phyloP scores from a whole-genome alignment of 805 yeast genomes.

The Myxozyma vanderwaltii region DNA sequence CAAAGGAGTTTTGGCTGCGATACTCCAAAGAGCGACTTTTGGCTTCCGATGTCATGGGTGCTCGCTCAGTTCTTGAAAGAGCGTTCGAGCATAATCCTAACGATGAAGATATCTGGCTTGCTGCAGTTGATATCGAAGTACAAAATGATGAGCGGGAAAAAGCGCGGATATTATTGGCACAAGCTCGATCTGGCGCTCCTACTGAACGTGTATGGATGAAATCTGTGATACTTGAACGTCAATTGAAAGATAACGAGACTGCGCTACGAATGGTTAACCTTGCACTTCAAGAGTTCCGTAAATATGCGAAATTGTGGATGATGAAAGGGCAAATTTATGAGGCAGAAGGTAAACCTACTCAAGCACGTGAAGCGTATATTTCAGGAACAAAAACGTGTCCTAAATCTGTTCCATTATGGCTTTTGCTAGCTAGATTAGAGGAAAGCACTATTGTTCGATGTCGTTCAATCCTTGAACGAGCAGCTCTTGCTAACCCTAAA shows the following conservation, averaged over 20 bases:
- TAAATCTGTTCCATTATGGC: slow-evolving; percentile 55
- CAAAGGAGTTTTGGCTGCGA: slow-evolving; percentile 60
- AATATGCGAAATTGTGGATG: slow-evolving; percentile 55
- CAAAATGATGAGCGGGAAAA: slow-evolving; percentile 44
- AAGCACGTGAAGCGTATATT: slow-evolving; percentile 53
- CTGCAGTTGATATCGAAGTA: slow-evolving; percentile 66
- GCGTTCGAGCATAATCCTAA: slow-evolving; percentile 51
- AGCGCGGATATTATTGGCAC: slow-evolving; percentile 46
- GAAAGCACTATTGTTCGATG: slow-evolving; percentile 57
- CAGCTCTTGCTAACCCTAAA: slow-evolving; percentile 54
- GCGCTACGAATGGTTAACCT: slow-evolving; percentile 50
- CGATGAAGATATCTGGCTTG: slow-evolving; percentile 65
- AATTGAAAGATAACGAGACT: slow-evolving; percentile 39
- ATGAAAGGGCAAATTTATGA: slow-evolving; percentile 63
- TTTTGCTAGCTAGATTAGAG: slow-evolving; percentile 52
- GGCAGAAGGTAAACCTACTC: slow-evolving; percentile 38
- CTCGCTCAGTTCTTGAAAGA: slow-evolving; percentile 55
- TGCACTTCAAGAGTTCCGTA: slow-evolving; percentile 55
- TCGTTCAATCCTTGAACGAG: slow-evolving; percentile 71
- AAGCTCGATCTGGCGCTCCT: slow-evolving; percentile 47
- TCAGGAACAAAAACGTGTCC: slow-evolving; percentile 56
- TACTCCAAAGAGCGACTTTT: slow-evolving; percentile 62
- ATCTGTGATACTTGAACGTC: slow-evolving; percentile 56
- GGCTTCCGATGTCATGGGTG: slow-evolving; percentile 51
- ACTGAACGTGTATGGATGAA: slow-evolving; percentile 64